Percentiles rank a stretch among this genome's conserved stretches.
These are phyloP conservation scores for Colletotrichum liaoningense DNA, from an alignment of 2,329 filamentous ascomycete species.

Conservation along the genomic window DNA sequence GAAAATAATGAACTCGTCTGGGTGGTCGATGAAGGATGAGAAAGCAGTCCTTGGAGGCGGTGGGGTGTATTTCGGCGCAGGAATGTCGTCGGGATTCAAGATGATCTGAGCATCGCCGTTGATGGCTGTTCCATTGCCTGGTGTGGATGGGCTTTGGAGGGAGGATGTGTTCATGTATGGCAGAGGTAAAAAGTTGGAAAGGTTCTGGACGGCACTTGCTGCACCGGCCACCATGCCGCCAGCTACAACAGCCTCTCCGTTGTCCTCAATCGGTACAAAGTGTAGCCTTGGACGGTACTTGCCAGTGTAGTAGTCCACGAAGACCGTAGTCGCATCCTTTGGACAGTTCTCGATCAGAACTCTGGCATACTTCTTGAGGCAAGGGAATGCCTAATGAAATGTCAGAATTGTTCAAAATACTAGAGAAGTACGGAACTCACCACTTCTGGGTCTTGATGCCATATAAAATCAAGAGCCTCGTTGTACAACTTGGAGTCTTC, in stretches of 20 bases:
- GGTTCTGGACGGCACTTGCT: conserved; percentile 84
- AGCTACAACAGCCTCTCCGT: conserved; percentile 49
- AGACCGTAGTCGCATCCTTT: conserved; percentile 83
- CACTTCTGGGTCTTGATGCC: conserved; percentile 82
- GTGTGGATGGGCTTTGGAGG: conserved; percentile 63
- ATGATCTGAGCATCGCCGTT: conserved; percentile 60
- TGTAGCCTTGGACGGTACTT: conserved; percentile 81
- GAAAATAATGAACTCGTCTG: conserved; percentile 91
- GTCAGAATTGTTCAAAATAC: conserved; percentile 43
- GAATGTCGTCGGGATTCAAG: conserved; percentile 58
- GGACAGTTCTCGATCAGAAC: conserved; percentile 91
- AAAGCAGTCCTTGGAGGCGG: conserved; percentile 91
- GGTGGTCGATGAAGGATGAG: conserved; percentile 94
- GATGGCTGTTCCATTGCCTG: conserved; percentile 60
- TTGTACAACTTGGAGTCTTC: conserved; percentile 93
- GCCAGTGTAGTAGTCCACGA: conserved; percentile 95
- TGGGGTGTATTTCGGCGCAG: conserved; percentile 73
- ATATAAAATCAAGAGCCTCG: conserved; percentile 92
- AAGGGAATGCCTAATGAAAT: conserved; percentile 76
- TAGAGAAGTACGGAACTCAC: conserved; percentile 58
- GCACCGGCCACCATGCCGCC: conserved; percentile 66
- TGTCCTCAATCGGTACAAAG: conserved; percentile 47
- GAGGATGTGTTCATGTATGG: conserved; percentile 82
- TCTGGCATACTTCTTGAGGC: conserved; percentile 94
- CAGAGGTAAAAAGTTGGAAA: conserved; percentile 84